Evolutionary conservation across 2,329 filamentous ascomycete genomes (phyloP), one percentile per base, ranked within the genome.

Genomic region (Blumeriella jaapii): DNA sequence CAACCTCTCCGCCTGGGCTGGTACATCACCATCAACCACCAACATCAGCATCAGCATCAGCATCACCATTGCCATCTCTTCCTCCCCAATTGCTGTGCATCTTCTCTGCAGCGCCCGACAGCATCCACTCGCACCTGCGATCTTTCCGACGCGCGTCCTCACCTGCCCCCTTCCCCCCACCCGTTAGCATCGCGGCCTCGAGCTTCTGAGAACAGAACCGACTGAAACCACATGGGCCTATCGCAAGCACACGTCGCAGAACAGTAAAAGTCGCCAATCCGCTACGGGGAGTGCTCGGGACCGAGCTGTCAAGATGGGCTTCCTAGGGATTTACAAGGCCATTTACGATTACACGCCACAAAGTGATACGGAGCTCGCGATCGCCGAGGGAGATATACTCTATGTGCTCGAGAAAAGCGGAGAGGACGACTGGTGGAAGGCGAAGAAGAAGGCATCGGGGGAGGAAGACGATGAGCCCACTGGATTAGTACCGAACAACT

Each of bases 291-390:
- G 25, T 32, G 12, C 24, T 28, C 38, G 38, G 32, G 37, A 26
- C 24, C 17, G 19, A 24, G 36, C 25, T 10, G 6, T 19, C 39
- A 55, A 47, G 28, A 95, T 95, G 87, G 85, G 82, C 47, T 96
- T 96, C 66, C 63, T 93, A 54, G 87, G 85, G 52, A 77, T 96
- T 48, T 94, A 84, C 66, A 82, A 76, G 57, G 89, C 87, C 54
- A 56, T 94, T 54, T 96, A 93, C 68, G 86, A 94, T 64, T 96
- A 96, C 65, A 69, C 71, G 56, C 85, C 89, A 44, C 85, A 93
- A 60, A 78, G 76, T 50, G 80, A 84, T 53, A 82, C 82, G 47
- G 89, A 96, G 70, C 70, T 96, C 42, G 71, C 78, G 45, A 82
- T 96, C 52, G 66, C 63, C 37, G 87, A 95, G 55, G 86, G 86